Conservation (phyloP, 2,329 filamentous ascomycete species). For the Trichoderma simmonsii region DNA sequence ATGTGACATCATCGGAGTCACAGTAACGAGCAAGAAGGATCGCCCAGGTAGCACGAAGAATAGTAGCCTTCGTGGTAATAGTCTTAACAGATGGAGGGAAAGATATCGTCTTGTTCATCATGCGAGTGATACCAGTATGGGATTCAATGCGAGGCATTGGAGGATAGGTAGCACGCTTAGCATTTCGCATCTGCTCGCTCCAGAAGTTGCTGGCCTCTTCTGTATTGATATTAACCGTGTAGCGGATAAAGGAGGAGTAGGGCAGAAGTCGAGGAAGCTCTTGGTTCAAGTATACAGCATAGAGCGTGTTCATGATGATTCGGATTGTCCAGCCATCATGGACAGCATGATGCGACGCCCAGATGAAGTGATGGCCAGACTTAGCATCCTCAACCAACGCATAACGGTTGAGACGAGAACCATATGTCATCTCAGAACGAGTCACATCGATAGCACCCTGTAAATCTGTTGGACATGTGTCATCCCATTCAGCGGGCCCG, state of each 20-base stretch:
- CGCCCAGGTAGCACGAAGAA: conserved; percentile 25
- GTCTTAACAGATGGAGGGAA: neutral
- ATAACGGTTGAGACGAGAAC: conserved; percentile 1
- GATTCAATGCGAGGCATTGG: neutral
- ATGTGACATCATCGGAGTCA: conserved; percentile 22
- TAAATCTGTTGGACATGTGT: neutral
- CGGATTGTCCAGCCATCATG: conserved; percentile 30
- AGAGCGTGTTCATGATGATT: conserved; percentile 22
- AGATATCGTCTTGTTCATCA: conserved; percentile 1
- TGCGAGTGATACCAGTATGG: neutral
- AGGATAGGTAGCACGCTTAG: conserved; percentile 8
- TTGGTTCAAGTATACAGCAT: neutral
- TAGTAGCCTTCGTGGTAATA: conserved; percentile 17
- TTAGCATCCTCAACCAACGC: neutral
- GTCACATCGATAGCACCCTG: neutral
- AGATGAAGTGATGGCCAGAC: conserved; percentile 21
- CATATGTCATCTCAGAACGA: conserved; percentile 10
- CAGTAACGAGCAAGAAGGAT: conserved; percentile 22
- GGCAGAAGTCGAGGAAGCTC: neutral
- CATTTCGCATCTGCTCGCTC: neutral
- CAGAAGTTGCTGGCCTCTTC: neutral
- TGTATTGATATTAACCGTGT: conserved; percentile 3
- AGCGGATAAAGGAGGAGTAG: conserved; percentile 20
- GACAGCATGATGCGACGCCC: conserved; percentile 28
- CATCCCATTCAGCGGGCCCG: neutral